These are phyloP conservation scores for Wickerhamiella hasegawae DNA, from an alignment of 805 yeast species.

Conservation along the genomic window DNA sequence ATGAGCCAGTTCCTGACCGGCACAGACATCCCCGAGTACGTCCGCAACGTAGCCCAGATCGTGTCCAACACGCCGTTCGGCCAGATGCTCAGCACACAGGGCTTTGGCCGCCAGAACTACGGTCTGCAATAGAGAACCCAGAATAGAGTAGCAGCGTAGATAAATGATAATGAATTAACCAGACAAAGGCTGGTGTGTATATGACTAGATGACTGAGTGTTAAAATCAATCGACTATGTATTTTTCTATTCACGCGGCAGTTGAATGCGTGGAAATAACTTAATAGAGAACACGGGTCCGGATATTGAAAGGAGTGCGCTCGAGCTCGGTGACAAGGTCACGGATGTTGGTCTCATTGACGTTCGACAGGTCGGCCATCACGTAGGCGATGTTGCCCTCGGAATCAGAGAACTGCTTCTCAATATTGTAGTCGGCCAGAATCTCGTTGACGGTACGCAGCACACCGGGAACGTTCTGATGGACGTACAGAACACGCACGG, in stretches of 20 bases:
- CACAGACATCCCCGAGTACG: constrained; percentile 35
- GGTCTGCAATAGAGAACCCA: not conserved
- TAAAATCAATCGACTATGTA: too few species aligned
- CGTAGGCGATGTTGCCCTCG: constrained; percentile 85
- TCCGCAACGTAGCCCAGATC: constrained; percentile 34
- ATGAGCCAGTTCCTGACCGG: constrained; percentile 43
- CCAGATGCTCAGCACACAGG: constrained; percentile 26
- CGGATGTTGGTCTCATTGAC: constrained; percentile 74
- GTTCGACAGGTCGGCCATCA: constrained; percentile 92
- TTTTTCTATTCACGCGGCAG: not conserved
- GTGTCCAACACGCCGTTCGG: constrained; percentile 38
- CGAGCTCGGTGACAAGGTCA: constrained; percentile 67
- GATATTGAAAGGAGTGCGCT: constrained; percentile 78
- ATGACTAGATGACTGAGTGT: too few species aligned
- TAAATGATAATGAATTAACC: too few species aligned
- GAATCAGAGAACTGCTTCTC: constrained; percentile 98
- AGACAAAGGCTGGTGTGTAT: too few species aligned
- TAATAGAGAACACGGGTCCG: constrained; percentile 81
- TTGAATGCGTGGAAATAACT: not conserved
- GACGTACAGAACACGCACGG: constrained; percentile 83
- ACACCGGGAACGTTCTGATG: constrained; percentile 99
- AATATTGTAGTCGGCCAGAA: constrained; percentile 84
- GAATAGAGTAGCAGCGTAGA: too few species aligned
- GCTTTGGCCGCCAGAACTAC: not conserved
- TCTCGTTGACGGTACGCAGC: constrained; percentile 89